Conservation (phyloP, 306 rosid genomes). For the Urtica urens region DNA sequence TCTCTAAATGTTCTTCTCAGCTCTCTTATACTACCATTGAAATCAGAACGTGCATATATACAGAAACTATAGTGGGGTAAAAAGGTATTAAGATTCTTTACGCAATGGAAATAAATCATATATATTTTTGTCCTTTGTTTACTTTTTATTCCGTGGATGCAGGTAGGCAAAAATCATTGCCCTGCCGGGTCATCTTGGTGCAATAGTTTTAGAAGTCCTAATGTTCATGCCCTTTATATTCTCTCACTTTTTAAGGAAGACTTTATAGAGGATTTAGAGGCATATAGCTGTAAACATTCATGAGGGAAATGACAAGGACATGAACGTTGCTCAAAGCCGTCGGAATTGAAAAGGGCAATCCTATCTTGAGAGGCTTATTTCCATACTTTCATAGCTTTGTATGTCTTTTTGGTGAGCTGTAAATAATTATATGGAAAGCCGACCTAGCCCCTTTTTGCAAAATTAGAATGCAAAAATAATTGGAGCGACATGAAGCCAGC, state of each 20-base stretch:
- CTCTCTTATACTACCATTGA: neutral
- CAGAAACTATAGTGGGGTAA: neutral
- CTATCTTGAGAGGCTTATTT: no score
- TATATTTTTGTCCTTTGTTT: conserved; percentile 15
- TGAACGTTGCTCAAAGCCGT: neutral
- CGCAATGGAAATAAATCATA: conserved; percentile 21
- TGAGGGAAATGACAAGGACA: neutral
- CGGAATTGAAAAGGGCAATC: conserved; percentile 1
- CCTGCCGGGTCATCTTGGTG: conserved; percentile 6
- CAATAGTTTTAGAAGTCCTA: neutral
- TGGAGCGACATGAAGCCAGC: no score
- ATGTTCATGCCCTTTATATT: neutral
- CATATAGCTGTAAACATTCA: neutral
- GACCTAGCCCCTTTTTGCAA: no score
- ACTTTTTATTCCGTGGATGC: conserved; percentile 20
- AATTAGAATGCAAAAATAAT: no score
- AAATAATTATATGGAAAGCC: no score
- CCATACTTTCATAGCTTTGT: no score
- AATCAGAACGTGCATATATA: neutral
- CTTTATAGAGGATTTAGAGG: neutral
- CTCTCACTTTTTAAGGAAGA: neutral
- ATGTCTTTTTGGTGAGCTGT: no score
- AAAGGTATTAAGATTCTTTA: conserved; percentile 42
- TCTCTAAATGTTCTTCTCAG: neutral
- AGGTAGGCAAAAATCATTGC: conserved; percentile 32